Conservation (phyloP, 1,284 basidiomycete genomes). For the Trichosporon ovoides region DNA sequence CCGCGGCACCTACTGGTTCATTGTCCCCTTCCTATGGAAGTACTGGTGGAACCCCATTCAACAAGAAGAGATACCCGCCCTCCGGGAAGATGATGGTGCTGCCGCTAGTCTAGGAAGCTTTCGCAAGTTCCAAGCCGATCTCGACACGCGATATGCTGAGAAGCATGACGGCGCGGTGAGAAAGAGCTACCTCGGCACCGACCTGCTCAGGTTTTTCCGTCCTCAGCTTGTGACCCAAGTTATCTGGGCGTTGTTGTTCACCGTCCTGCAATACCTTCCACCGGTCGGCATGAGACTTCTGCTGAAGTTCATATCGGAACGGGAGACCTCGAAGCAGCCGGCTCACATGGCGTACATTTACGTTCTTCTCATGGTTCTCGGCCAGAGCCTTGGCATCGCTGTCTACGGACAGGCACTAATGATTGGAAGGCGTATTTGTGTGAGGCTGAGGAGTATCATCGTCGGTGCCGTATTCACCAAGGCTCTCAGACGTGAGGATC, state of each 20-base stretch:
- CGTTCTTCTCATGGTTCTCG: slow-evolving; percentile 51
- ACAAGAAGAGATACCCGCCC: slow-evolving; percentile 51
- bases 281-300: slow-evolving; percentile 53
- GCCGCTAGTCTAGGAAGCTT: slow-evolving; percentile 49
- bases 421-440: slow-evolving; percentile 52
- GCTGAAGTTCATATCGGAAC: slow-evolving; percentile 50
- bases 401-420: slow-evolving; percentile 50
- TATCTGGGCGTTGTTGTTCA: slow-evolving; percentile 49
- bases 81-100: slow-evolving; percentile 53
- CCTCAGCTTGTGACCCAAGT: slow-evolving; percentile 24
- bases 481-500: slow-evolving; percentile 52
- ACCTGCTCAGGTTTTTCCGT: slow-evolving; percentile 34
- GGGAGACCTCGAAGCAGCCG: slow-evolving; percentile 39
- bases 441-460: slow-evolving; percentile 51
- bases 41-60: slow-evolving; percentile 50
- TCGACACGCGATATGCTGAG: slow-evolving; percentile 20
- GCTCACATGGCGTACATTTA: slow-evolving; percentile 53
- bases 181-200: slow-evolving; percentile 43
- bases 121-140: slow-evolving; percentile 34
- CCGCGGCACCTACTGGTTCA: slow-evolving; percentile 47
- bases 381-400: slow-evolving; percentile 48
- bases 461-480: slow-evolving; percentile 56
- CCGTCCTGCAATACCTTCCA: slow-evolving; percentile 50
- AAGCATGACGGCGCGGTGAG: slow-evolving; percentile 27
- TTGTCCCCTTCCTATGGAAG: slow-evolving; percentile 49